Base-by-base conservation (phyloP, 257 asterid species). In the Nicotiana otophora region DNA sequence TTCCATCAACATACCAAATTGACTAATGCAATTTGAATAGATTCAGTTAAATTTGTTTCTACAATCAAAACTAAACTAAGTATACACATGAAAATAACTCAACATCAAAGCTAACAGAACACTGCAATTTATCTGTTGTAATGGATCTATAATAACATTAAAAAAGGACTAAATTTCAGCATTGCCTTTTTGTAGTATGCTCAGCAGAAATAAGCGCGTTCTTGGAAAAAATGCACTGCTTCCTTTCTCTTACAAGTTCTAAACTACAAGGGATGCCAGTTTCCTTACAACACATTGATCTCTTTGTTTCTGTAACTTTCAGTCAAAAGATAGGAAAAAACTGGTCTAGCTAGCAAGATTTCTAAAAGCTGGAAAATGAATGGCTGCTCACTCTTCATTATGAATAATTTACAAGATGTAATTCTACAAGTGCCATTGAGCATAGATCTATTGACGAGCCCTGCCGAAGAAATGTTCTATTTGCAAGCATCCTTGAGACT, bases 401-500 rank as follows among this genome's bases (percentile, higher is more conserved):
- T 28, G 42, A 51, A 75, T 75, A 75, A 53, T 53, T 51, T 28
- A 19, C 10, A 74, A 42, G 19, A 33, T 16, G 23, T 30, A 70
- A 20, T 74, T 74, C 46, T 74, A 74, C 80, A 51, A 4, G 80
- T 74, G 14, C 51, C 63, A 57, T 77, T 31, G 51, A 70, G 57
- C 5, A 9, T 62, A 76, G 31, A 66, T 53, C 72, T 89, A 88
- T 76, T 85, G 80, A n/a, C 88, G 87, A 68, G 91, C 83, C 89
- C 80, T 93, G 81, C 87, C 92, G 78, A 96, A 96, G 87, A 96
- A 96, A 84, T 95, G 97, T 19, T 96, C 97, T 28, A 94, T 91
- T 91, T 90, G 94, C 93, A 92, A 85, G 83, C 83, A 84, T 39
- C 99, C 97, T 77, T 84, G 89, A 61, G 90, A 87, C 86, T 87